phyloP scores from a whole-genome alignment of 306 rosid genomes.

The Fragaria vesca region DNA sequence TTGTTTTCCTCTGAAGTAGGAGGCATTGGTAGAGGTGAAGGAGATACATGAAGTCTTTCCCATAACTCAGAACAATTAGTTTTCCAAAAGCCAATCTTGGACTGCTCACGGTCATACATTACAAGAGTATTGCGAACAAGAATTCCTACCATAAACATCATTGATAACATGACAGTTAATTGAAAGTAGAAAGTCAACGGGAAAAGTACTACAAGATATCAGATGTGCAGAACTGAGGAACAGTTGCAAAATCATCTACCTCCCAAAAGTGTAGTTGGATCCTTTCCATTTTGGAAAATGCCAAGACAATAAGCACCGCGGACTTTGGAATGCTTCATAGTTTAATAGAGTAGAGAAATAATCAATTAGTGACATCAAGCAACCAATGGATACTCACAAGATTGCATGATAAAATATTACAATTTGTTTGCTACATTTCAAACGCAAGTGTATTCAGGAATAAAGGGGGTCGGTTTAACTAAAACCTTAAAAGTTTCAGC shows the following conservation, averaged over 20 bases:
- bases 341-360: constrained; percentile 25
- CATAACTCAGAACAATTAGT: constrained; percentile 95
- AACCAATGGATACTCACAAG: constrained; percentile 25
- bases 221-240: background rate
- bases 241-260: constrained; percentile 44
- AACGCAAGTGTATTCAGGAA: background rate
- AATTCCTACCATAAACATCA: constrained; percentile 54
- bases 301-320: constrained; percentile 94
- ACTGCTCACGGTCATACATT: constrained; percentile 74
- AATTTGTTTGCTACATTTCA: background rate
- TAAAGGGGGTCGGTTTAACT: background rate
- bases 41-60: constrained; percentile 64
- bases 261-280: constrained; percentile 94
- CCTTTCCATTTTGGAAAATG: constrained; percentile 75
- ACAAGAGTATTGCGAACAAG: constrained; percentile 92
- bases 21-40: constrained; percentile 50
- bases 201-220: constrained; percentile 9
- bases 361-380: constrained; percentile 21
- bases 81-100: constrained; percentile 93
- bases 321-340: constrained; percentile 81
- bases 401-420: background rate
- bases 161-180: constrained; percentile 6
- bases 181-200: constrained; percentile 17
- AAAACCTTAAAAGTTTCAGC: background rate
- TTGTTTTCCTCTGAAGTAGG: constrained; percentile 43